phyloP scores from a whole-genome alignment of 2,329 filamentous ascomycete genomes.

The Penicillium hesseltinei region DNA sequence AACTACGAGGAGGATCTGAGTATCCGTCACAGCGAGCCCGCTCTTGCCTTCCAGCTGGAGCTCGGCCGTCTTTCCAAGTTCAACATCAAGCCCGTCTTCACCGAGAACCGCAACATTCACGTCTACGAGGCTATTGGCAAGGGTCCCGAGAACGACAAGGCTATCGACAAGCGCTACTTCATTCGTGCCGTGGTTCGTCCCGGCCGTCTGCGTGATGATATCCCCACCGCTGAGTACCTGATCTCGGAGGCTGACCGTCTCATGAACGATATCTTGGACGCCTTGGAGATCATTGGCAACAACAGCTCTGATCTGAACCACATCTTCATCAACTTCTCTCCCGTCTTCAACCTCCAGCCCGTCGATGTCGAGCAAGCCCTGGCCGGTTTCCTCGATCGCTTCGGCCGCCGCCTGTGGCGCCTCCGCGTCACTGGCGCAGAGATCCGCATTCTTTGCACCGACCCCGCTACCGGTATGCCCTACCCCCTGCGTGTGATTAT shows the following conservation, averaged over 20 bases:
- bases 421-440: slow-evolving; percentile 95
- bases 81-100: slow-evolving; percentile 97
- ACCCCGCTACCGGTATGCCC: slow-evolving; percentile 75
- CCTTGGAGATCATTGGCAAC: slow-evolving; percentile 96
- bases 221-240: slow-evolving; percentile 96
- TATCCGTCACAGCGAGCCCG: slow-evolving; percentile 95
- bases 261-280: slow-evolving; percentile 97
- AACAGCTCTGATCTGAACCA: slow-evolving; percentile 99
- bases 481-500: slow-evolving; percentile 95
- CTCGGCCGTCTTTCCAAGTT: slow-evolving; percentile 92
- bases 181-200: slow-evolving; percentile 93
- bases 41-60: slow-evolving; percentile 97
- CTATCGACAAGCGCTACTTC: slow-evolving; percentile 83
- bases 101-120: slow-evolving; percentile 98
- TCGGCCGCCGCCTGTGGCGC: slow-evolving; percentile 91
- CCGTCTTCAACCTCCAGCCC: slow-evolving; percentile 88
- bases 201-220: slow-evolving; percentile 91
- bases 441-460: slow-evolving; percentile 97
- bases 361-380: slow-evolving; percentile 89
- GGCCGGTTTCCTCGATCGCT: slow-evolving; percentile 92
- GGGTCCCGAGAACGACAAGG: slow-evolving; percentile 79
- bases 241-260: slow-evolving; percentile 95
- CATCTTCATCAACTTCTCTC: slow-evolving; percentile 99
- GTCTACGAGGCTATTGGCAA: slow-evolving; percentile 97
- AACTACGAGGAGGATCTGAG: slow-evolving; percentile 85